Conservation (phyloP, 805 yeast species). For the Barnettozyma californica region DNA sequence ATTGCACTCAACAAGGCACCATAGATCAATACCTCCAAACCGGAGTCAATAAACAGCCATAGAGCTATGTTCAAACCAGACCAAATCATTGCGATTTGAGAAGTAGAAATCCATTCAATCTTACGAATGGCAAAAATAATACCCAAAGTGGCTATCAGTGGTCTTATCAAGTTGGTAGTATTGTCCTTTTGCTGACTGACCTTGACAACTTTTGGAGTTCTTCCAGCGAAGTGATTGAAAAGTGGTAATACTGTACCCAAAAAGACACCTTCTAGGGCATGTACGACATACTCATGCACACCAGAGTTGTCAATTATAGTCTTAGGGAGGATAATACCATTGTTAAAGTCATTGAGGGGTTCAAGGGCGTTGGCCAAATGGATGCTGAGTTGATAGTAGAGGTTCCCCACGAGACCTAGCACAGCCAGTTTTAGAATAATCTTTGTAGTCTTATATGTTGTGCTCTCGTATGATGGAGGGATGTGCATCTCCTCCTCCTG, state of each 20-base stretch:
- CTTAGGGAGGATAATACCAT: not conserved
- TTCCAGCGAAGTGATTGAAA: slow-evolving; percentile 21
- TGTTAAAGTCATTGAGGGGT: not conserved
- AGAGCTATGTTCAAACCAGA: slow-evolving; percentile 55
- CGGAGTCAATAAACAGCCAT: slow-evolving; percentile 61
- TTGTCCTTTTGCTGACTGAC: not conserved
- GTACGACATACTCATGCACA: slow-evolving; percentile 12
- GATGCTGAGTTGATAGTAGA: slow-evolving; percentile 6
- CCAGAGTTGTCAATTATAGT: not conserved
- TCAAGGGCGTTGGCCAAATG: slow-evolving; percentile 2
- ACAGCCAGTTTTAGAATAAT: not conserved
- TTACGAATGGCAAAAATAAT: slow-evolving; percentile 65
- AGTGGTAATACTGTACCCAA: slow-evolving; percentile 53
- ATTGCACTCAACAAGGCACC: slow-evolving; percentile 31
- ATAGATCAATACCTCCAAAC: not conserved
- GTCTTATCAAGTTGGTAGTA: slow-evolving; percentile 26
- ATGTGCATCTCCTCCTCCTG: not conserved
- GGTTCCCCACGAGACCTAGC: slow-evolving; percentile 5
- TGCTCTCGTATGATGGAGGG: not conserved
- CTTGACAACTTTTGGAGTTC: not conserved
- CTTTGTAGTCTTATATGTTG: not conserved
- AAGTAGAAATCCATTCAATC: slow-evolving; percentile 60
- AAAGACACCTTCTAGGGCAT: slow-evolving; percentile 49
- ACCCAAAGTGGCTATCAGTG: slow-evolving; percentile 61
- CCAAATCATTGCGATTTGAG: slow-evolving; percentile 64